Percentiles rank a stretch among this genome's conserved stretches.
These are phyloP conservation scores for Avena atlantica DNA, from an alignment of 176 grass and related monocot species.

Conservation along the genomic window DNA sequence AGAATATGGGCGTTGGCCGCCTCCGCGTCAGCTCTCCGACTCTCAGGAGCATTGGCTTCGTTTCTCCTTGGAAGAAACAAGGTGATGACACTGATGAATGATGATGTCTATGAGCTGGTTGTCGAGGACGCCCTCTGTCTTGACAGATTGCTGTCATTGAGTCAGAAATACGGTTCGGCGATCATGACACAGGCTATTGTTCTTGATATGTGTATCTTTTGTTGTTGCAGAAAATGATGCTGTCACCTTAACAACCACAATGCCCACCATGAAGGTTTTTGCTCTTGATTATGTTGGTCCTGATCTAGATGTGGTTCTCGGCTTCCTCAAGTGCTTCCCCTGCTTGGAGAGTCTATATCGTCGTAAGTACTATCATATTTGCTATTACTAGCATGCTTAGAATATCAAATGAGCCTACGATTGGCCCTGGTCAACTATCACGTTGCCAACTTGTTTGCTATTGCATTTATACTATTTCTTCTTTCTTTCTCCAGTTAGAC, in stretches of 20 bases:
- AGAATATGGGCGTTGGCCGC: background rate
- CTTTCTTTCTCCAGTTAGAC: background rate
- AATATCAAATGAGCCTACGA: background rate
- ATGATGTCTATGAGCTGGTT: background rate
- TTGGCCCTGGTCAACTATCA: background rate
- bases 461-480: background rate
- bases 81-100: background rate
- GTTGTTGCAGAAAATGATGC: background rate
- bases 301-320: background rate
- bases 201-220: background rate
- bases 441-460: background rate
- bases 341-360: background rate
- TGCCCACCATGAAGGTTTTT: background rate
- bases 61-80: background rate
- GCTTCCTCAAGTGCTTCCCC: constrained; percentile 10
- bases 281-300: constrained; percentile 1
- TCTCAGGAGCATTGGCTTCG: background rate
- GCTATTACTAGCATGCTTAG: background rate
- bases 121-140: background rate
- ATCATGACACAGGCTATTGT: background rate
- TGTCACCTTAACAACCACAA: background rate
- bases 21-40: background rate
- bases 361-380: background rate
- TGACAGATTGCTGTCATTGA: background rate
- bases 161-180: background rate